Evolutionary conservation across 192 early-diverging fungal species (phyloP), one percentile per base, ranked within the genome.

Genomic region (Chytriomyces confervae): DNA sequence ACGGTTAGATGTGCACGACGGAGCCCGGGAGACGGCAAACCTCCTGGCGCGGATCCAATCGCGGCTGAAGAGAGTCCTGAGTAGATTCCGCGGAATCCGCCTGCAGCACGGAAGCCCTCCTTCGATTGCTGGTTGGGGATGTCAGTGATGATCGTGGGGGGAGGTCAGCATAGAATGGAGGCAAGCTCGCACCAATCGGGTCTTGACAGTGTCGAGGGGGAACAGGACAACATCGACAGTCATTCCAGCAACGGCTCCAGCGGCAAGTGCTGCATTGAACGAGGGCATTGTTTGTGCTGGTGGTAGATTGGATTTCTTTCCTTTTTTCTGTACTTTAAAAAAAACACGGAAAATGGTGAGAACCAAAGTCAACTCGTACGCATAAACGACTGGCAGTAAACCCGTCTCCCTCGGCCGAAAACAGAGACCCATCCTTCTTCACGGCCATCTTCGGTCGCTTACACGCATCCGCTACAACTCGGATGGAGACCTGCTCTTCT

Each of bases 381-480:
- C 36, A 36, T 36, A 36, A 61, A 61, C 57, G 57, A 61, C 18
- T 18, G 23, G 23, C 23, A 23, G 18, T 61, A 61, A 61, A 18
- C 18, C 16, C 16, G n/a, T 29, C 29, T 66, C 20, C 64, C 16
- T 36, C 36, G 36, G 36, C 36, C 36, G 36, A 36, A 36, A 11
- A 24, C 67, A 84, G 94, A 88, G 92, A 83, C 98, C 98, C 49
- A 96, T 98, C 87, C 89, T 99, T 62, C 90, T 98, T 73, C 93
- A 95, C 89, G 98, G 98, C 62, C 98, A 99, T 86, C 91, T 90
- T 62, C 94, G 98, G 88, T 91, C 98, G 50, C 86, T 99, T 76
- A 99, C 98, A 50, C 95, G 95, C 81, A 92, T 99, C 84, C 95
- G 95, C 83, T 99, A 98, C 92, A 99, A 99, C 90, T 80, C 87